These are phyloP conservation scores for Fusarium pseudoanthophilum DNA, from an alignment of 2,329 filamentous ascomycete species.

Conservation along the genomic window DNA sequence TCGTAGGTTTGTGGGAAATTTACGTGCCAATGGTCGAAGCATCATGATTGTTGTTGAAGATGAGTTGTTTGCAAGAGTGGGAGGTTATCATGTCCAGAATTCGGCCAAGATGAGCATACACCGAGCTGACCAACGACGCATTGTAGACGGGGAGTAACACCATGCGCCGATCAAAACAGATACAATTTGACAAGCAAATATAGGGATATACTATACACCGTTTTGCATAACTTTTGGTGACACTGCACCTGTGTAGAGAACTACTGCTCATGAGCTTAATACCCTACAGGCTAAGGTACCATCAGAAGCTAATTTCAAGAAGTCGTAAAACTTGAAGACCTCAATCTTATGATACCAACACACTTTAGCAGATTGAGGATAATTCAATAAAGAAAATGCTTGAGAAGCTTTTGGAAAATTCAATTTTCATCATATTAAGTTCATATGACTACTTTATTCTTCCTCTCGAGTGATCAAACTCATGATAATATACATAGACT, in stretches of 20 bases:
- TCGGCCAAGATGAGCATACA: slow-evolving; percentile 11
- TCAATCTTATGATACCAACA: not conserved
- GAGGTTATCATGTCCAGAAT: not conserved
- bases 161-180: not conserved
- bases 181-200: not conserved
- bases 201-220: no score
- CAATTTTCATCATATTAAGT: not conserved
- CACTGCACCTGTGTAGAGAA: not conserved
- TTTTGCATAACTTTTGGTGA: not conserved
- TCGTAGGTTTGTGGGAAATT: not conserved
- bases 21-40: slow-evolving; percentile 17
- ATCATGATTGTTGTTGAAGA: slow-evolving; percentile 22
- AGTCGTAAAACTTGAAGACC: not conserved
- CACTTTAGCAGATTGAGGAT: not conserved
- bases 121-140: slow-evolving; percentile 14
- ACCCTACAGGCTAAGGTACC: not conserved
- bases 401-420: not conserved
- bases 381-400: not conserved
- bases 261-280: not conserved
- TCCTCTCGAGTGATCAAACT: not conserved
- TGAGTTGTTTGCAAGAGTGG: slow-evolving; percentile 1
- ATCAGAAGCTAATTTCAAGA: not conserved
- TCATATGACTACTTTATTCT: not conserved
- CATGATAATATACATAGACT: not conserved
- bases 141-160: not conserved